Evolutionary conservation across 2,329 filamentous ascomycete genomes (phyloP).

Genomic region (Colletotrichum filicis): DNA sequence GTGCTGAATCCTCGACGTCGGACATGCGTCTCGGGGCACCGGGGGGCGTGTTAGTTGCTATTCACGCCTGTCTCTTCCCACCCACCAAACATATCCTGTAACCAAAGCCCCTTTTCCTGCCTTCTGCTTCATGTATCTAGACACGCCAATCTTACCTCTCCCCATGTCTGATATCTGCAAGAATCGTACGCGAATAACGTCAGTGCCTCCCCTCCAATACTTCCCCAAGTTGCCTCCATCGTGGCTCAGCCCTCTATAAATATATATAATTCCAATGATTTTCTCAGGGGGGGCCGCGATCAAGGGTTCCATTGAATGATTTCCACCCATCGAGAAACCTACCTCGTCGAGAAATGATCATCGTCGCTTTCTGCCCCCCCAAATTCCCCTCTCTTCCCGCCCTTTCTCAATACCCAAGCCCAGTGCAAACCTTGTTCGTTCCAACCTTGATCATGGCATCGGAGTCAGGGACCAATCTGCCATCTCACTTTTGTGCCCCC

Average conservation of each 20-base stretch:
- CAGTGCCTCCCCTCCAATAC: slow-evolving; percentile 10
- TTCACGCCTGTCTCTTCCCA: neutral
- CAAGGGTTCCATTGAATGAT: slow-evolving; percentile 27
- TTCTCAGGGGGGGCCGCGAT: slow-evolving; percentile 30
- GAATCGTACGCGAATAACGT: slow-evolving; percentile 30
- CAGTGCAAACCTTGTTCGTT: slow-evolving; percentile 7
- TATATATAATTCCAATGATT: slow-evolving; percentile 32
- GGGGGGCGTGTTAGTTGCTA: slow-evolving; percentile 1
- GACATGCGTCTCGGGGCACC: slow-evolving; percentile 25
- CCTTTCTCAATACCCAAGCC: neutral
- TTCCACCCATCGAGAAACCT: slow-evolving; percentile 29
- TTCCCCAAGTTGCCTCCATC: neutral
- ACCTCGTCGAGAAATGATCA: slow-evolving; percentile 32
- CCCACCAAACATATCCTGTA: slow-evolving; percentile 1
- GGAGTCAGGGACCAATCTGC: slow-evolving; percentile 19
- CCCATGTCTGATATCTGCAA: slow-evolving; percentile 19
- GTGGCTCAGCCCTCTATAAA: slow-evolving; percentile 35
- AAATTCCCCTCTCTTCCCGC: neutral
- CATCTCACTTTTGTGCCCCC: neutral
- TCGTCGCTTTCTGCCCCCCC: neutral
- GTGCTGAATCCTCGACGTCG: slow-evolving; percentile 9
- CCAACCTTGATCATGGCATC: slow-evolving; percentile 13
- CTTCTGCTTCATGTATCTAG: neutral
- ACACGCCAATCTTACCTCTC: neutral
- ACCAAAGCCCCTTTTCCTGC: slow-evolving; percentile 6